Evolutionary conservation across 2,329 filamentous ascomycete genomes (phyloP), one percentile per base, ranked within the genome.

Genomic region (Ceratocystis ficicola): DNA sequence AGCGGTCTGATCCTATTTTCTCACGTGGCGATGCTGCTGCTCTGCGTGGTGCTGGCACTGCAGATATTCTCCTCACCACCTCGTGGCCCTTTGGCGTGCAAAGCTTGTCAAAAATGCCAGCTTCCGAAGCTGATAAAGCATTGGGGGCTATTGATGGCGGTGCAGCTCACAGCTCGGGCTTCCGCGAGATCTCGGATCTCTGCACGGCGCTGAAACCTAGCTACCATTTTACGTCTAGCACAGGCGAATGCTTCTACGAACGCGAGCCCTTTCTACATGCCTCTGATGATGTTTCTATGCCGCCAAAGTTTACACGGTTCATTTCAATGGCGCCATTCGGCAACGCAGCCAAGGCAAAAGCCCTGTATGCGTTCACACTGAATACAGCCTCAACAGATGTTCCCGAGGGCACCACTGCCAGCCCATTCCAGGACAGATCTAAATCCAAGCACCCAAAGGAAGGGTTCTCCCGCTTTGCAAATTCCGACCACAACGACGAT

Each of bases 41-140:
- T 1, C 79, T 96, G 3, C 83, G 85, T 66, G 89, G 90, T 25
- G 89, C 88, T 20, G 87, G 92, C 71, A 83, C 80, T 41, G 86
- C 89, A 55, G 93, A 99, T 73, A 91, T 99, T 63, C 80, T 99
- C 17, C 77, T 99, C 65, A 97, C 94, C 0, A 84, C 85, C 44
- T 81, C 89, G 71, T 99, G 94, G 94, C 93, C 94, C 2, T 81
- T 85, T 10, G 82, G 80, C 1, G 81, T 97, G 44, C 85, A 82
- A 73, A 80, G 77, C 1, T 84, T 87, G 5, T 92, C 92, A 2
- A 86, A 84, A 57, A 80, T 85, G 1, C 71, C 79, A 2, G 78
- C 85, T 0, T 70, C 77, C 25, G 55, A 36, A 32, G 30, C 15
- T 10, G 28, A 59, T 10, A 30, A 59, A 36, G 25, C 55, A 15